A percentile compares a stretch with the other conserved stretches of the same genome.
These are phyloP conservation scores for Quercus lobata DNA, from an alignment of 331 rosid genomes.

Conservation along the genomic window DNA sequence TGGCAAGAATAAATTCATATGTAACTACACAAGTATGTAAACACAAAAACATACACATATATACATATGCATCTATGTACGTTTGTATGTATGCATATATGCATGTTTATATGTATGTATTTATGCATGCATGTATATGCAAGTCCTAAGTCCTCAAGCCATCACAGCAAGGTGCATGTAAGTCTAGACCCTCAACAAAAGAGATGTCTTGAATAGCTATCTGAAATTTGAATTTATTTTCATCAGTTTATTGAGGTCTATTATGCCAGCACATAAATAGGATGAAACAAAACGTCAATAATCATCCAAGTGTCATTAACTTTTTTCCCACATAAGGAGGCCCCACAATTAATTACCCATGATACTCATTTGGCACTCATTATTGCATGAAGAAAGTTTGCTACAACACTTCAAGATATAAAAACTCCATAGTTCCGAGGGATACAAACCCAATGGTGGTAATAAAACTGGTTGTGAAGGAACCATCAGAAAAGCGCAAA, in stretches of 20 bases:
- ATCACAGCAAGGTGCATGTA: neutral
- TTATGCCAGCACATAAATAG: conserved; percentile 9
- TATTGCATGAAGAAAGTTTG: neutral
- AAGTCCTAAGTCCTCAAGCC: neutral
- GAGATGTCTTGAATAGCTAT: neutral
- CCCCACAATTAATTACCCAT: neutral
- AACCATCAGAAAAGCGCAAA: conserved; percentile 87
- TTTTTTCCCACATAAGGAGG: neutral
- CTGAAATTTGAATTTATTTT: conserved; percentile 1
- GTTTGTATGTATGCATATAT: neutral
- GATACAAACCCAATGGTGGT: conserved; percentile 83
- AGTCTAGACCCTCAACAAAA: neutral
- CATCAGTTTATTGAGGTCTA: neutral
- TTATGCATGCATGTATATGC: neutral
- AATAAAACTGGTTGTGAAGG: conserved; percentile 87
- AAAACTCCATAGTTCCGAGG: neutral
- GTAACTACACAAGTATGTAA: neutral
- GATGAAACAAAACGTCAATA: neutral
- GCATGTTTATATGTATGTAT: neutral
- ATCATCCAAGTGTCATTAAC: neutral
- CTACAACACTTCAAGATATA: conserved; percentile 9
- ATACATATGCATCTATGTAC: neutral
- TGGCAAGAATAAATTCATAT: neutral
- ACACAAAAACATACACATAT: neutral
- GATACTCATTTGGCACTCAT: neutral